These are phyloP conservation scores for Phyllosticta citribraziliensis DNA, from an alignment of 2,329 filamentous ascomycete genomes.

Conservation along the genomic window DNA sequence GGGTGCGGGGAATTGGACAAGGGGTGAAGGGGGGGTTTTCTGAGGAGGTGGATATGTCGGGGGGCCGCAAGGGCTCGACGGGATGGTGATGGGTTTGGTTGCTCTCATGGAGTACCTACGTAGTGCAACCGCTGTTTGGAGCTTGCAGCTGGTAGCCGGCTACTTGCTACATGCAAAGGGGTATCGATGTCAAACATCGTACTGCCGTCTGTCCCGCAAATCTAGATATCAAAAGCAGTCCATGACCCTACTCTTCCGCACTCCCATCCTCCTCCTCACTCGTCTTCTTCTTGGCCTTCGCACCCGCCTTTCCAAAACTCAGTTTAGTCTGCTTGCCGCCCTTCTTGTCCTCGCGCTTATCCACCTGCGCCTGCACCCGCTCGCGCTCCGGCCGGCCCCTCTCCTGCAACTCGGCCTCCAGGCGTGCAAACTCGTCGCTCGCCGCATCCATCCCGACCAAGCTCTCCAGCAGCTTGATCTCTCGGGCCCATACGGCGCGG, in stretches of 20 bases:
- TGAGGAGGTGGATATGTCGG: no score
- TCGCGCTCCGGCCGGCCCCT: slow-evolving; percentile 61
- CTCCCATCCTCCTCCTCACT: slow-evolving; percentile 13
- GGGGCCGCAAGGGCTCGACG: no score
- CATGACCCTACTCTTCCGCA: slow-evolving; percentile 13
- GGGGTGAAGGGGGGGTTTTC: no score
- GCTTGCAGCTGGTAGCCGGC: no score
- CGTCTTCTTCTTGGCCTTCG: slow-evolving; percentile 28
- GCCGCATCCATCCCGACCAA: slow-evolving; percentile 76
- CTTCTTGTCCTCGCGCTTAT: slow-evolving; percentile 58
- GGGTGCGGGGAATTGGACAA: no score
- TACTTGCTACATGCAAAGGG: no score
- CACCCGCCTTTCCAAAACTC: slow-evolving; percentile 24
- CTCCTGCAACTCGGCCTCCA: slow-evolving; percentile 57
- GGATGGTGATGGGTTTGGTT: no score
- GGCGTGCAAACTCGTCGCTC: slow-evolving; percentile 56
- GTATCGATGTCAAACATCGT: neutral
- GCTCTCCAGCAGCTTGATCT: slow-evolving; percentile 89
- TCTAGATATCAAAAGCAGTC: no score
- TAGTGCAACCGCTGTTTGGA: no score
- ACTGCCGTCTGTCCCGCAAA: neutral
- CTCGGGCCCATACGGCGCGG: slow-evolving; percentile 75
- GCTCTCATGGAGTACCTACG: no score
- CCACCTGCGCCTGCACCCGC: slow-evolving; percentile 68
- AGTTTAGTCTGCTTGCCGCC: slow-evolving; percentile 34